Evolutionary conservation across 148 eudicot genomes (phyloP).

Genomic region (Rhododendron vialii): DNA sequence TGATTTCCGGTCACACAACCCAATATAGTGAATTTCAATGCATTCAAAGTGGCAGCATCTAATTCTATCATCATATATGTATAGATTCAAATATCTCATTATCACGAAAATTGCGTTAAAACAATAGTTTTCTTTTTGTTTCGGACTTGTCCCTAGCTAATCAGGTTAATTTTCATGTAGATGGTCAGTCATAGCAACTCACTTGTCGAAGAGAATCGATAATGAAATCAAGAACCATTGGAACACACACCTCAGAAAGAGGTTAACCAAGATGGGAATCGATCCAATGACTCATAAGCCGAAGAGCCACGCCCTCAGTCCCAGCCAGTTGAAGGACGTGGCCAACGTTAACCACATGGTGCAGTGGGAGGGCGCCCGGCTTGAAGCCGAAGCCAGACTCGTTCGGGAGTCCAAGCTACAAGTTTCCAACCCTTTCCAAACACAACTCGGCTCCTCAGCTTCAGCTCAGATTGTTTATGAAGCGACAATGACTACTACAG

Average conservation of each 20-base stretch:
- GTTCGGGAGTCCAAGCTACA: slow-evolving; percentile 15
- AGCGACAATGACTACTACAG: neutral
- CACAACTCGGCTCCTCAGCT: neutral
- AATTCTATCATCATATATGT: too few relatives aligned
- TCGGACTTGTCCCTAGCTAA: neutral
- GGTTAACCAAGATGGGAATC: slow-evolving; percentile 34
- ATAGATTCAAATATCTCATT: neutral
- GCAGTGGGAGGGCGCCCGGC: slow-evolving; percentile 44
- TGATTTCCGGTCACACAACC: too few relatives aligned
- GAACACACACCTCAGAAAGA: slow-evolving; percentile 36
- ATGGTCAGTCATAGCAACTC: slow-evolving; percentile 39
- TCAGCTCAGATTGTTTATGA: neutral
- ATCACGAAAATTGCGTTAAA: neutral
- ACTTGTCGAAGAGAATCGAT: slow-evolving; percentile 34
- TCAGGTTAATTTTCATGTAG: neutral
- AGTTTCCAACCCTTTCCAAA: neutral
- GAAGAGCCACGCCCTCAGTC: slow-evolving; percentile 17
- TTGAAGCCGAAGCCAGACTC: slow-evolving; percentile 42
- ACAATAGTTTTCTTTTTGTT: neutral
- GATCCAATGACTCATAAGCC: slow-evolving; percentile 43
- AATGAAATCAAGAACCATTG: slow-evolving; percentile 42
- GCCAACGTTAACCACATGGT: slow-evolving; percentile 43
- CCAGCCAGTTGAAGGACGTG: neutral
- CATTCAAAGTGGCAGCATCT: too few relatives aligned
- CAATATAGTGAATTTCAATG: too few relatives aligned